A percentile compares a stretch with the other conserved stretches of the same genome.
Evolutionary conservation across 495 filamentous ascomycete genomes (phyloP).

Genomic region (Annulohypoxylon bovei): DNA sequence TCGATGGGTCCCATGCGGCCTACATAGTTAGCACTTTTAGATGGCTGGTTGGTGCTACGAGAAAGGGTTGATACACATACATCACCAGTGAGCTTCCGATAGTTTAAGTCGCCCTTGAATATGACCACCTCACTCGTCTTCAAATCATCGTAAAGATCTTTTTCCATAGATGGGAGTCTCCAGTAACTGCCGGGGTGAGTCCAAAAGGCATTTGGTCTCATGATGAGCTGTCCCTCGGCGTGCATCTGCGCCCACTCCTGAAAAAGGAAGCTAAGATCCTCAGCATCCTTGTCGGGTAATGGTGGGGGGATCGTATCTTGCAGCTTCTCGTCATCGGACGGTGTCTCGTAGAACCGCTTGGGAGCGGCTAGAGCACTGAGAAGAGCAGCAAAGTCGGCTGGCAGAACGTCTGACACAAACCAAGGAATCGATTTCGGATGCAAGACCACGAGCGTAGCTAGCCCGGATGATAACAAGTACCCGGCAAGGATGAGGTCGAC

Average conservation of each 20-base stretch:
- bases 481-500: constrained; percentile 92
- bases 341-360: constrained; percentile 76
- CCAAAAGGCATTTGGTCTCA: constrained; percentile 90
- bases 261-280: constrained; percentile 79
- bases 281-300: constrained; percentile 72
- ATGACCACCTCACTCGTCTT: constrained; percentile 87
- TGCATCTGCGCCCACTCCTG: constrained; percentile 81
- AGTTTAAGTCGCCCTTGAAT: constrained; percentile 97
- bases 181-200: constrained; percentile 86
- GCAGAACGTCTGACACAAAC: constrained; percentile 96
- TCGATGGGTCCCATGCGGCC: constrained; percentile 88
- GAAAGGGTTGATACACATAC: constrained; percentile 60
- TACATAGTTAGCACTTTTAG: constrained; percentile 46
- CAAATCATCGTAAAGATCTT: constrained; percentile 79
- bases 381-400: constrained; percentile 81
- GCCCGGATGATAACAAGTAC: constrained; percentile 80
- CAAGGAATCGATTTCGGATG: constrained; percentile 95
- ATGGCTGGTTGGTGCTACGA: neutral
- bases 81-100: constrained; percentile 88
- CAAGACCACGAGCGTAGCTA: constrained; percentile 88
- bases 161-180: constrained; percentile 75
- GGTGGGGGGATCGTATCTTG: constrained; percentile 63
- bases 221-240: constrained; percentile 78
- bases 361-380: constrained; percentile 80
- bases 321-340: constrained; percentile 70